phyloP scores from a whole-genome alignment of 306 rosid species.

The Begonia peltatifolia region DNA sequence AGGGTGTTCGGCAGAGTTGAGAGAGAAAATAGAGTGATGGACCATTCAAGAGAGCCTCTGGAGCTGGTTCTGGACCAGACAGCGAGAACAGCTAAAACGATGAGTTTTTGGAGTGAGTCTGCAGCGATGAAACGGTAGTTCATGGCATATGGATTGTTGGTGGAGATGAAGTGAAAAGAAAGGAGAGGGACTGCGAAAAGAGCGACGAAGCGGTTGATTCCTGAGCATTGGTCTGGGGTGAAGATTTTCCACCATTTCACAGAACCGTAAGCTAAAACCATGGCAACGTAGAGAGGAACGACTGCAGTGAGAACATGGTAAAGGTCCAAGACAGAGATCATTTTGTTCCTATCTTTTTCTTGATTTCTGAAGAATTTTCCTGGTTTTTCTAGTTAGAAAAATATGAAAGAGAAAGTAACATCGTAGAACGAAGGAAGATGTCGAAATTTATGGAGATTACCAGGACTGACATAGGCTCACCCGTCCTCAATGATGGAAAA shows the following conservation, averaged over 20 bases:
- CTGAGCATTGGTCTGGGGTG: conserved; percentile 40
- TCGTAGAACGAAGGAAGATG: too few species aligned
- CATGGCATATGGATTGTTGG: conserved; percentile 43
- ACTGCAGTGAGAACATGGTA: conserved; percentile 48
- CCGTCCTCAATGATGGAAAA: neutral
- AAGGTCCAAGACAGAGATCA: conserved; percentile 29
- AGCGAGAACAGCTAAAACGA: conserved; percentile 16
- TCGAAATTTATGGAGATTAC: too few species aligned
- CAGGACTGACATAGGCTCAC: neutral
- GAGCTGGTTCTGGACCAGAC: conserved; percentile 27
- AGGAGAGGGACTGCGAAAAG: conserved; percentile 44
- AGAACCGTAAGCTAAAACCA: neutral
- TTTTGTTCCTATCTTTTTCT: conserved; percentile 1
- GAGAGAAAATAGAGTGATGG: conserved; percentile 34
- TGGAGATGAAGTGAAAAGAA: conserved; percentile 39
- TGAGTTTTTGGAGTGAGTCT: conserved; percentile 33
- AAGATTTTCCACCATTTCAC: conserved; percentile 41
- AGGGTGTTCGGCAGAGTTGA: conserved; percentile 40
- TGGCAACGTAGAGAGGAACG: conserved; percentile 28
- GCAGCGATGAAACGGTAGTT: conserved; percentile 34
- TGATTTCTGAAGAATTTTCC: neutral
- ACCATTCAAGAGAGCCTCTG: conserved; percentile 38
- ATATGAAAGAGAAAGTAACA: too few species aligned
- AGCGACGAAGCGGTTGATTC: conserved; percentile 43
- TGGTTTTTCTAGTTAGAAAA: neutral